Evolutionary conservation across 75 land plant genomes (phyloP), one percentile per base, ranked within the genome.

Genomic region (Isoetes taiwanensis): DNA sequence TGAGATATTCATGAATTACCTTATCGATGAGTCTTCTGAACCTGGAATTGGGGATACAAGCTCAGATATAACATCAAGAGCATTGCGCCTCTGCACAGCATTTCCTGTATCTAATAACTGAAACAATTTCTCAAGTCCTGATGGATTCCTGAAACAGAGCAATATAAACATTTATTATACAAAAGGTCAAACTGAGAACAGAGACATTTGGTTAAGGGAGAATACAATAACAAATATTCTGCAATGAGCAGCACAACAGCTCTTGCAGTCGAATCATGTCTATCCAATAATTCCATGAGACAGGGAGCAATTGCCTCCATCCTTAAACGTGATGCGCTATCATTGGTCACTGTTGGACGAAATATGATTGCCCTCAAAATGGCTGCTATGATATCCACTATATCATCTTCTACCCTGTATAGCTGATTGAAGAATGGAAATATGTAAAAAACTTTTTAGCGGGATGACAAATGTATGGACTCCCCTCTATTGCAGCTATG

Each of bases 171-270:
- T 37, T 37, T 37, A 9, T 37, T 10, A 37, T 37, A 14, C 39
- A 37, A 37, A 37, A 37, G 12, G 9, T 37, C 39, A 37, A 37
- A 37, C 39, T 10, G 9, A 37, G 14, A 14, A 14, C 12, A 20
- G 28, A 59, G n/a, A n/a, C n/a, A n/a, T n/a, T n/a, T n/a, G n/a
- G n/a, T n/a, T n/a, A n/a, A n/a, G n/a, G n/a, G 61, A 72, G 53
- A 64, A 75, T 83, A 86, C 93, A 72, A 50, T 29, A 71, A 69
- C 59, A 81, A 80, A 62, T 74, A 86, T 59, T 83, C 87, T 57
- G 93, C 93, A 46, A 75, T 39, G 33, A 86, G 74, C 16, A 58
- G 43, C 42, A 78, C 81, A 39, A 68, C 78, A 42, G 93, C 87
- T 56, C 72, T 75, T 34, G 87, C 76, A 9, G 81, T 25, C 6